Conservation (phyloP, 2,329 filamentous ascomycete species). For the Trichoderma koningiopsis region DNA sequence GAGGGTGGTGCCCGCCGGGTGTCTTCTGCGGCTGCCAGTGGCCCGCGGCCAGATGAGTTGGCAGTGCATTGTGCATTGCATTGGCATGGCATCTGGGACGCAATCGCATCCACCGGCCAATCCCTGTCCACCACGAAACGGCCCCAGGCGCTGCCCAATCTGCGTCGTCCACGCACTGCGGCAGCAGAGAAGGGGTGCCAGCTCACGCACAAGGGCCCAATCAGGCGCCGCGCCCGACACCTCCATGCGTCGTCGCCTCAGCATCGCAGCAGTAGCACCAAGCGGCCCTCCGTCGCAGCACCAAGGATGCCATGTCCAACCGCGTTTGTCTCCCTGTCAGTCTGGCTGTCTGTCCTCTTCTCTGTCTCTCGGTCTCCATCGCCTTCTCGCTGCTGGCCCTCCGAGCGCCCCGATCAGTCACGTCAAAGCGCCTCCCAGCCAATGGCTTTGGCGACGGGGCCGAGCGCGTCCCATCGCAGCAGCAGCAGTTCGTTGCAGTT, state of each 20-base stretch:
- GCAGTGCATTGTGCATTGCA: constrained; percentile 31
- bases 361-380: neutral
- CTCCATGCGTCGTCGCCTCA: constrained; percentile 19
- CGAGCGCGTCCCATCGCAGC: neutral
- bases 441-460: constrained; percentile 7
- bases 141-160: constrained; percentile 32
- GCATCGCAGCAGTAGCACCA: constrained; percentile 4
- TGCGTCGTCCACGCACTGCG: constrained; percentile 36
- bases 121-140: constrained; percentile 31
- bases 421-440: constrained; percentile 15
- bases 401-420: constrained; percentile 23
- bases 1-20: constrained; percentile 20
- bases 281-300: neutral
- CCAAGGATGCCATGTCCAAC: constrained; percentile 1
- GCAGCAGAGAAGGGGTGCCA: constrained; percentile 33
- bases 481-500: constrained; percentile 3
- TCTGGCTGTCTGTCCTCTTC: neutral
- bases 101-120: constrained; percentile 30
- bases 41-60: constrained; percentile 29
- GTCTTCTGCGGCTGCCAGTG: constrained; percentile 15
- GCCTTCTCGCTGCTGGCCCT: neutral
- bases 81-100: constrained; percentile 23
- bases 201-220: constrained; percentile 34
- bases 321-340: neutral
- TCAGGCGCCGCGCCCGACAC: constrained; percentile 33